Evolutionary conservation across 768 basidiomycete species (phyloP), one percentile per base, ranked within the genome.

Genomic region (Russula lepida): DNA sequence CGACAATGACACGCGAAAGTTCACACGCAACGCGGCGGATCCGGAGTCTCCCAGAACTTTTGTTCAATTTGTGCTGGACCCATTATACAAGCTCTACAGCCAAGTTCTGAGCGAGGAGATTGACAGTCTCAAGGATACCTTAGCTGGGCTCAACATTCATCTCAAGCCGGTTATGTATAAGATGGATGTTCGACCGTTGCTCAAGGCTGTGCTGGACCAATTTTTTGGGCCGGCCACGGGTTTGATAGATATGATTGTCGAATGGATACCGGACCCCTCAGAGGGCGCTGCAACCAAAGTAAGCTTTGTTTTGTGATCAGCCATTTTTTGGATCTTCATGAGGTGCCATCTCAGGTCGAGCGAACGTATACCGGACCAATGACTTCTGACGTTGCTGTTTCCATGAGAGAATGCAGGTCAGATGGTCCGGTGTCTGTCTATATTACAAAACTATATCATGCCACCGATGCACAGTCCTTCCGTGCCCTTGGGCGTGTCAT

Each of bases 51-150:
- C 81, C 53, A 82, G 97, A 28, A 85, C 90, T 35, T 99, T 99
- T 68, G 90, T 97, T 47, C 89, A 97, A 70, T 99, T 99, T 75
- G 87, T 99, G 68, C 78, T 99, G 68, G 92, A 94, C 62, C 97
- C 97, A 19, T 74, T 99, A 51, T 99, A 98, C 78, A 99, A 98
- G 76, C 80, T 99, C 32, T 98, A 99, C 74, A 92, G 89, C 62
- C 82, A 94, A 71, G 95, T 98, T 4, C 77, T 99, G 44, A 94
- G 94, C 69, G 90, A 95, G 73, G 93, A 98, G 67, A 88, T 90
- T 0, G 94, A 92, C n/a, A 79, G 80, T 33, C 81, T 99, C 37
- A 88, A 86, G 71, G 79, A 78, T 60, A 99, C 95, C 4, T 77
- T 99, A 49, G 76, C 75, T 11, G 77, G 80, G 11, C 79, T 99